These are phyloP conservation scores for Ceratobasidium sp. DNA, from an alignment of 1,284 basidiomycete species.

Conservation along the genomic window DNA sequence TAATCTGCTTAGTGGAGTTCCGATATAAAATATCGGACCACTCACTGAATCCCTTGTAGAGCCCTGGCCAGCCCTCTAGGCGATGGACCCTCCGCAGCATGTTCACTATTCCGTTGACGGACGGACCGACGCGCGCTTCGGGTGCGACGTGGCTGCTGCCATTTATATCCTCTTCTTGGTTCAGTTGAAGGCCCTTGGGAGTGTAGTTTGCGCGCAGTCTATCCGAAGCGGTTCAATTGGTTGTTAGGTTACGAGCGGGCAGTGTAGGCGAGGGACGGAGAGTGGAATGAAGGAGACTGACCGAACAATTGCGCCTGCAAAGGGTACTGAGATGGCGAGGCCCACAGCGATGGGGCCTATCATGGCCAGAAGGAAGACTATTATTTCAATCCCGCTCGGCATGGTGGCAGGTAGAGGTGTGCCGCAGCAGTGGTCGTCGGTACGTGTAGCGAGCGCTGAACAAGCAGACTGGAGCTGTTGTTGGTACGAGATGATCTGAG, in stretches of 20 bases:
- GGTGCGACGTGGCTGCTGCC: constrained; percentile 75
- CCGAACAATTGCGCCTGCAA: constrained; percentile 57
- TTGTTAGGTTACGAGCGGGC: background rate
- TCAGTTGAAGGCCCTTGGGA: constrained; percentile 78
- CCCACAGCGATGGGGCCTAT: constrained; percentile 54
- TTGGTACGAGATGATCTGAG: too few relatives aligned
- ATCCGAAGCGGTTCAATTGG: background rate
- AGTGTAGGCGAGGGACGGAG: background rate
- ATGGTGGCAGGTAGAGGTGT: too few relatives aligned
- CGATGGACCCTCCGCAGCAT: constrained; percentile 82
- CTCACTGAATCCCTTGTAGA: constrained; percentile 89
- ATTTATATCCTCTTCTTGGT: constrained; percentile 56
- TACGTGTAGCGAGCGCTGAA: too few relatives aligned
- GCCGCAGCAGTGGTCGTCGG: too few relatives aligned
- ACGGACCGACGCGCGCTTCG: constrained; percentile 58
- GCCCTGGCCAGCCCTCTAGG: constrained; percentile 83
- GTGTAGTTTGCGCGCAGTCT: constrained; percentile 62
- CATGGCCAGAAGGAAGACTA: constrained; percentile 57
- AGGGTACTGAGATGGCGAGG: constrained; percentile 57
- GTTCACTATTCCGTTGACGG: constrained; percentile 64
- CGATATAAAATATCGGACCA: constrained; percentile 48
- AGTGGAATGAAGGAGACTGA: constrained; percentile 36
- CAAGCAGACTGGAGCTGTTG: too few relatives aligned
- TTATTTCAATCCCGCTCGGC: constrained; percentile 52
- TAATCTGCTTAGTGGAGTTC: background rate